Evolutionary conservation across 176 grass and related monocot species (phyloP), one percentile per base, ranked within the genome.

Genomic region (Chloris gayana): DNA sequence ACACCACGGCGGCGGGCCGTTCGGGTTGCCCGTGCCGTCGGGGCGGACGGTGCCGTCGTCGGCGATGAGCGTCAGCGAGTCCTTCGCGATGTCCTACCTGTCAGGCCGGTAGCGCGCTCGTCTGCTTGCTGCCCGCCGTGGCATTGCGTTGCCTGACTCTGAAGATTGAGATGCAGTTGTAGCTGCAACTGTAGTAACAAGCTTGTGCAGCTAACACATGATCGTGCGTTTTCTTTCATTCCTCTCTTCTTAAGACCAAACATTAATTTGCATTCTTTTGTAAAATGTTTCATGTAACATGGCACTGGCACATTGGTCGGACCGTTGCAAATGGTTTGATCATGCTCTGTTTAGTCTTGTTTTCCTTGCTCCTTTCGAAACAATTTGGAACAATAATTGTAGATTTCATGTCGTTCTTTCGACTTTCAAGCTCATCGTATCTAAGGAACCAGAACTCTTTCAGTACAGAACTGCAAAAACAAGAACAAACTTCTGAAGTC

Each of bases 61-160:
- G 64, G 64, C 17, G 70, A 24, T 37, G 22, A 84, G 82, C 54
- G 19, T n/a, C 3, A 33, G 54, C 54, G 77, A 85, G 2, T 85
- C 82, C 22, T 88, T 88, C 70, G 76, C 70, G 15, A 56, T 70
- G 26, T 88, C 87, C 11, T 88, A 88, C 76, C 24, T 88, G 26
- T 84, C 87, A 0, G 87, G 87, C 1, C 21, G 82, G 50, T 88
- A 70, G 32, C 50, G 35, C 34, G 3, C 8, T 42, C 17, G 8
- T 60, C 9, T 6, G n/a, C 0, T 60, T 37, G 70, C 24, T 18
- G 13, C 33, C 6, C 0, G 11, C 1, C 34, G 24, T 60, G 58
- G 14, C 73, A 7, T 3, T 30, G n/a, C 17, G 14, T 49, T 14
- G 12, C 38, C 10, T 70, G 37, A 11, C 21, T 70, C 67, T 70